These are phyloP conservation scores for Daedaleopsis sinensis DNA, from an alignment of 768 basidiomycete genomes.

Conservation along the genomic window DNA sequence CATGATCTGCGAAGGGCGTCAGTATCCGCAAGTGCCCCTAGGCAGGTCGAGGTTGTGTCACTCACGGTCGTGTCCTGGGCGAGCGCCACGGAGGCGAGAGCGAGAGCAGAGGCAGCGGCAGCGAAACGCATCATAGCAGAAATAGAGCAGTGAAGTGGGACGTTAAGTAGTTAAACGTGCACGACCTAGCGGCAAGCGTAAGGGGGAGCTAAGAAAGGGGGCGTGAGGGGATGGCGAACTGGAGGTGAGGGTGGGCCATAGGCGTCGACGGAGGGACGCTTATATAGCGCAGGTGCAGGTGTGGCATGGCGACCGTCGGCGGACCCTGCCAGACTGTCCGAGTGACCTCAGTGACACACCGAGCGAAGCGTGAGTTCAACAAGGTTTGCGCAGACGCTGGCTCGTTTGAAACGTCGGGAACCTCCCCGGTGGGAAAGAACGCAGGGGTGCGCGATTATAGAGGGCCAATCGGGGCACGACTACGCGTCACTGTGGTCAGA, in stretches of 20 bases:
- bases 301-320: not conserved
- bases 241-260: not conserved
- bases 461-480: not conserved
- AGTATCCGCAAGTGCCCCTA: not conserved
- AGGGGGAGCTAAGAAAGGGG: slow-evolving; percentile 1
- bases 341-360: slow-evolving; percentile 10
- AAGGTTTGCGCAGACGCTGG: slow-evolving; percentile 6
- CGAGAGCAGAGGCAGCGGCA: slow-evolving; percentile 16
- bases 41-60: not conserved
- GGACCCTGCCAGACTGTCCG: slow-evolving; percentile 5
- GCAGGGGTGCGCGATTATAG: not conserved
- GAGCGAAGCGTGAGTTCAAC: slow-evolving; percentile 4
- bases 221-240: not conserved
- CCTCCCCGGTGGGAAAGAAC: slow-evolving; percentile 1
- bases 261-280: not conserved
- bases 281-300: not conserved
- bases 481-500: not conserved
- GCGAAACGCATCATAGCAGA: slow-evolving; percentile 21
- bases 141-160: not conserved
- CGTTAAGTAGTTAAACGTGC: not conserved
- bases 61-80: slow-evolving; percentile 26
- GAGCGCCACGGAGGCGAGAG: slow-evolving; percentile 20
- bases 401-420: slow-evolving; percentile 15
- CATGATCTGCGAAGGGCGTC: slow-evolving; percentile 30
- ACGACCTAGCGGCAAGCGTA: slow-evolving; percentile 5